Evolutionary conservation across 2,329 filamentous ascomycete species (phyloP).

Genomic region (Pyrenophora graminea): DNA sequence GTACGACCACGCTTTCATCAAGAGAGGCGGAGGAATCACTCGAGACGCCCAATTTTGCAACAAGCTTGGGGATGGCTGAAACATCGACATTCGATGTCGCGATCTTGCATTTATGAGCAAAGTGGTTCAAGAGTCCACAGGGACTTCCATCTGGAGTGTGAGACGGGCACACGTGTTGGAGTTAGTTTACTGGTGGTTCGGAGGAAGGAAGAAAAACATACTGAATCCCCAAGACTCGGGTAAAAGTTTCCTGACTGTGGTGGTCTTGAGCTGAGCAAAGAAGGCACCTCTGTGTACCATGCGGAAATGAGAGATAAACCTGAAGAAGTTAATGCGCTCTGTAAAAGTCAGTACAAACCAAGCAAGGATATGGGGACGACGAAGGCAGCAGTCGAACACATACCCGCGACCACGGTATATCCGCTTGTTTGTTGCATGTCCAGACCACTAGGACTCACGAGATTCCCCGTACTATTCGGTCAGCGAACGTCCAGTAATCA

Average conservation of each 20-base stretch:
- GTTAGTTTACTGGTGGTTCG: background rate
- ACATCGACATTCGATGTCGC: slow-evolving; percentile 76
- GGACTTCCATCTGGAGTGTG: slow-evolving; percentile 96
- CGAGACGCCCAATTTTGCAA: slow-evolving; percentile 78
- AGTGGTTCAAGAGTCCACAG: slow-evolving; percentile 91
- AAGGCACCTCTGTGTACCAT: slow-evolving; percentile 99
- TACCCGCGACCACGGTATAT: slow-evolving; percentile 91
- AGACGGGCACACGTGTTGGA: slow-evolving; percentile 69
- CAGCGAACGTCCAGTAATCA: too few species aligned
- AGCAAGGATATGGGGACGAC: background rate
- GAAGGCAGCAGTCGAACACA: background rate
- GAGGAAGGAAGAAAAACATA: background rate
- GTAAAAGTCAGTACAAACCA: background rate
- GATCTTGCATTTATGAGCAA: slow-evolving; percentile 92
- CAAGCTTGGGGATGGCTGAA: slow-evolving; percentile 72
- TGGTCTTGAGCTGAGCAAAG: slow-evolving; percentile 97
- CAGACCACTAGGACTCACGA: slow-evolving; percentile 86
- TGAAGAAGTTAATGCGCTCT: slow-evolving; percentile 80
- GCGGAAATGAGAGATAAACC: slow-evolving; percentile 98
- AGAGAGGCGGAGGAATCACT: slow-evolving; percentile 76
- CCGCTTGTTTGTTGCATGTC: slow-evolving; percentile 94
- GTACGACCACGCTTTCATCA: slow-evolving; percentile 83
- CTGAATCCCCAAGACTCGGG: slow-evolving; percentile 96
- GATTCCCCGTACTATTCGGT: slow-evolving; percentile 66
- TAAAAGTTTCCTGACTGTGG: slow-evolving; percentile 90